Base-by-base conservation (phyloP, 495 filamentous ascomycete genomes). In the Neurospora cerealis region DNA sequence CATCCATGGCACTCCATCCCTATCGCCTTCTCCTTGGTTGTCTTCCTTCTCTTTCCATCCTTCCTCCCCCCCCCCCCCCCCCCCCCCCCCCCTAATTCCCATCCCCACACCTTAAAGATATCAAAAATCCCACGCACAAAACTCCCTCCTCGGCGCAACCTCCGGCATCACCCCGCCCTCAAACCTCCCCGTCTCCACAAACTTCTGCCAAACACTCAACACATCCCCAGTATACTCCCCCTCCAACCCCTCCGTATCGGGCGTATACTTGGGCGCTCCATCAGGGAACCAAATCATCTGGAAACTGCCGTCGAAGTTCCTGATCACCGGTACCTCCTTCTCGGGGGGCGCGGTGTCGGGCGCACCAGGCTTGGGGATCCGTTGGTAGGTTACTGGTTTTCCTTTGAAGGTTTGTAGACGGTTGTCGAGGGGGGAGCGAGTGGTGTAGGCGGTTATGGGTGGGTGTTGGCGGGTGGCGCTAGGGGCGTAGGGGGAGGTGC, bases 61-160 rank as follows among this genome's bases (percentile, higher is more conserved):
- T 28, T 28, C 24, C 24, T 2, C 24, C 24, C 24, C 1, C 24
- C 24, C 24, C 24, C 24, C 1, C 24, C 24, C 24, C 24, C 24
- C 1, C 24, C 24, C 24, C 24, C 24, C 24, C 24, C 24, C 24
- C 24, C 1, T 28, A 28, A 28, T 28, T 28, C 24, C 24, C 24
- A 28, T 1, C 2, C 24, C 24, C 24, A 28, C 24, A 28, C 24
- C 24, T 28, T 28, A 28, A 28, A 28, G 24, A 28, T 28, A 0
- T 83, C 79, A 93, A 78, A 93, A 91, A 77, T 92, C 87, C 83
- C 90, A 95, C n/a, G 82, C 78, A 76, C 91, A 88, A 85, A 88
- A 92, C 80, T 93, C 93, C 70, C 86, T 85, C 85, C 88, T 90
- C 3, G 93, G 93, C 40, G 93, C 89, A 24, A 92, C 84, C 71